Evolutionary conservation across 2,329 filamentous ascomycete species (phyloP).

Genomic region (Clonostachys chloroleuca): DNA sequence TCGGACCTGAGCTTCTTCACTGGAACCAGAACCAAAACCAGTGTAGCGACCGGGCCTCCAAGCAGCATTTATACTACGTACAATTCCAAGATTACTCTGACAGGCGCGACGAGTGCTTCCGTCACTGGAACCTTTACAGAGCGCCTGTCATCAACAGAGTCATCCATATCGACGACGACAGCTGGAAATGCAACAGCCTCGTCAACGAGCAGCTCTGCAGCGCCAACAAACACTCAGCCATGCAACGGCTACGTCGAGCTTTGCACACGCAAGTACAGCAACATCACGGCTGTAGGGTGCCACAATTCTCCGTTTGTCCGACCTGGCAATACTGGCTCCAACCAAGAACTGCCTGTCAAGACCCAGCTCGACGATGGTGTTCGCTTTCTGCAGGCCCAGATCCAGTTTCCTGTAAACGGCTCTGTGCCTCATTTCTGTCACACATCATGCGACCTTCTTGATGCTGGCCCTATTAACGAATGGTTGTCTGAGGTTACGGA

Average conservation of each 20-base stretch:
- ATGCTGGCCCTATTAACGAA: constrained; percentile 71
- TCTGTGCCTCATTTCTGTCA: constrained; percentile 73
- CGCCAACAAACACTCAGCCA: constrained; percentile 66
- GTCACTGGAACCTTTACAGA: constrained; percentile 28
- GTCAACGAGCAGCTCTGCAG: constrained; percentile 10
- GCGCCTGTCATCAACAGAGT: constrained; percentile 17
- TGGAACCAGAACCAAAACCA: constrained; percentile 27
- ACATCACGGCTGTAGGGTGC: constrained; percentile 72
- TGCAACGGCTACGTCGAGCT: constrained; percentile 80
- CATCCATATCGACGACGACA: constrained; percentile 29
- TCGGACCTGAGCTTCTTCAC: constrained; percentile 27
- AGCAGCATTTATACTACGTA: constrained; percentile 29
- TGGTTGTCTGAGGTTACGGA: constrained; percentile 65
- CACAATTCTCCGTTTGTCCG: constrained; percentile 80
- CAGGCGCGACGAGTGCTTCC: constrained; percentile 22
- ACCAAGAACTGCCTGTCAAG: constrained; percentile 65
- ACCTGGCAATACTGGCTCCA: constrained; percentile 67
- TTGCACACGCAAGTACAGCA: constrained; percentile 72
- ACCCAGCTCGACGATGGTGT: constrained; percentile 76
- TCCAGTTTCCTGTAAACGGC: constrained; percentile 49
- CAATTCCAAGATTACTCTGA: constrained; percentile 35
- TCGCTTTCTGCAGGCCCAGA: constrained; percentile 59
- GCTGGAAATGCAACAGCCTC: constrained; percentile 38
- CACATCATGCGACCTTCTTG: constrained; percentile 74
- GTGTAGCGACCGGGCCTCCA: constrained; percentile 32